Base-by-base conservation (phyloP, 257 asterid genomes). In the Paraleonurus japonicus region DNA sequence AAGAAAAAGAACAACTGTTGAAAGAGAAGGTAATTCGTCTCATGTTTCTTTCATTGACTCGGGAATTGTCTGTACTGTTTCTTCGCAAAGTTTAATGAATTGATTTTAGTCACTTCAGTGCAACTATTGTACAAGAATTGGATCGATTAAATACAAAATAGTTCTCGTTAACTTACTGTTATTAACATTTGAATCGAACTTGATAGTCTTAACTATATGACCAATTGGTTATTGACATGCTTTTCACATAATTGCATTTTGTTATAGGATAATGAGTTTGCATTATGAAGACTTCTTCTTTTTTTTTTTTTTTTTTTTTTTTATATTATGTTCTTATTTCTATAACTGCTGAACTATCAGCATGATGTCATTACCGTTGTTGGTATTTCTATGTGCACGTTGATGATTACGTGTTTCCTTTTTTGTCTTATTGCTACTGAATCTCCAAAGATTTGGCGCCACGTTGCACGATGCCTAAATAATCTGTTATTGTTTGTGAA, bases 1-100 rank as follows among this genome's bases (percentile, higher is more conserved):
- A 91, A 82, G 98, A 94, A 79, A 91, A 91, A 43, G 92, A 82
- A 81, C 87, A 63, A 77, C 78, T 91, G 43, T 55, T 88, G 76
- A 83, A 71, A 81, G 96, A 89, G 78, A 84, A 79, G 96, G 99
- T 91, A 76, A 74, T 41, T 28, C 47, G 24, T 69, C 35, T 78
- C 45, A 27, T 45, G 32, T 30, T 47, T 61, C 43, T 39, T 39
- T 39, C 17, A 16, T 13, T 69, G 41, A 23, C 17, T 55, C 73
- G 17, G 16, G 61, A 27, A 47, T 75, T 15, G 23, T 58, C 6
- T 76, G 11, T 67, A 7, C 41, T 47, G 26, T 41, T 53, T 61
- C 23, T 50, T 17, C 22, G 47, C 63, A 19, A 61, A 61, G 1
- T 8, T 0, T 7, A 19, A 22, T 16, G 48, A 59, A 30, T 61